These are phyloP conservation scores for Micractinium sp. DNA, from an alignment of 139 green algal species.

Conservation along the genomic window DNA sequence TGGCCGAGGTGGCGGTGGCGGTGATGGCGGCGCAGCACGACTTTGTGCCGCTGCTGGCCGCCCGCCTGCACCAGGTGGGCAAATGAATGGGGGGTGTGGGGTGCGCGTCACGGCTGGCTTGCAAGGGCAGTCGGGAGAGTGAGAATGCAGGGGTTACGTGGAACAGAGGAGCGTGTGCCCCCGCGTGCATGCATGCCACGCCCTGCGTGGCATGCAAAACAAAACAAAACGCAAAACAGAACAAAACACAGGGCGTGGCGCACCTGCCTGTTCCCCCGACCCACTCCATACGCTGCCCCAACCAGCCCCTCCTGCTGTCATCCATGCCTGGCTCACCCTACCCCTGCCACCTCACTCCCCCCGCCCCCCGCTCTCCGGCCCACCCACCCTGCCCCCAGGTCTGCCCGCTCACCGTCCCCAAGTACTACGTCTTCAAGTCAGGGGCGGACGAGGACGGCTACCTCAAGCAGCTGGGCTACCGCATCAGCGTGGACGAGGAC, in stretches of 20 bases:
- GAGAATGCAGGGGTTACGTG: too few species aligned
- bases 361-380: not conserved
- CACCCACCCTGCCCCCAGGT: slow-evolving; percentile 14
- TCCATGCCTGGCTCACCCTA: too few species aligned
- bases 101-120: too few species aligned
- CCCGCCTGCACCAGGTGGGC: slow-evolving; percentile 55
- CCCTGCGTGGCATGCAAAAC: too few species aligned
- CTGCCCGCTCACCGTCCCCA: slow-evolving; percentile 61
- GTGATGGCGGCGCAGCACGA: slow-evolving; percentile 56
- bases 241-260: too few species aligned
- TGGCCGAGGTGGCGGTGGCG: slow-evolving; percentile 70
- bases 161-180: too few species aligned
- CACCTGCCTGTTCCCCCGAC: not conserved
- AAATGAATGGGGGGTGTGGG: too few species aligned
- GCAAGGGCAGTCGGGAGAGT: too few species aligned
- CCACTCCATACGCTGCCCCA: not conserved
- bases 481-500: slow-evolving; percentile 40
- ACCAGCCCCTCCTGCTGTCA: not conserved
- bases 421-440: slow-evolving; percentile 43
- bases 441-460: slow-evolving; percentile 39
- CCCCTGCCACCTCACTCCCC: too few species aligned
- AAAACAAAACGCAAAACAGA: too few species aligned
- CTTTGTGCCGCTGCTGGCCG: slow-evolving; percentile 59
- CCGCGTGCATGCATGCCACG: too few species aligned
- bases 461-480: slow-evolving; percentile 53